Evolutionary conservation across 768 basidiomycete species (phyloP).

Genomic region (Xanthoconium stramineum): DNA sequence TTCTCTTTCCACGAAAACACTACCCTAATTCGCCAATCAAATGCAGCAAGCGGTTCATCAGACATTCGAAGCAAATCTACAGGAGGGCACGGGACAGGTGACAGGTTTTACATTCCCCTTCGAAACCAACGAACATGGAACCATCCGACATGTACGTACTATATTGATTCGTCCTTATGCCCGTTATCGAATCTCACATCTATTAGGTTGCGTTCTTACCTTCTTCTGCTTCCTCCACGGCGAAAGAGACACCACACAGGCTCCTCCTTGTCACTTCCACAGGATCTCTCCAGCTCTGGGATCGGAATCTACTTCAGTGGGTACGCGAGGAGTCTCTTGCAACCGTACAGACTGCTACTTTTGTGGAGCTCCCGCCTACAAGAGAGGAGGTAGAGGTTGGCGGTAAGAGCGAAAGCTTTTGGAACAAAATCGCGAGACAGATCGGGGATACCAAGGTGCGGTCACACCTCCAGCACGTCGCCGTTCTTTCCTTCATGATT

Average conservation of each 20-base stretch:
- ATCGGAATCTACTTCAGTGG: slow-evolving; percentile 61
- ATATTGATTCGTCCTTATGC: not conserved
- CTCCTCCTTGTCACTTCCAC: slow-evolving; percentile 66
- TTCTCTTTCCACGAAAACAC: not conserved
- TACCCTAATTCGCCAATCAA: not conserved
- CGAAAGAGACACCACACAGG: slow-evolving; percentile 35
- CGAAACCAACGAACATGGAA: slow-evolving; percentile 62
- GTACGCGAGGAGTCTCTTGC: slow-evolving; percentile 78
- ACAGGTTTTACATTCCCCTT: slow-evolving; percentile 61
- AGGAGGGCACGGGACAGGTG: slow-evolving; percentile 43
- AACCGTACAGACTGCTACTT: slow-evolving; percentile 56
- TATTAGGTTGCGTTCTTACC: slow-evolving; percentile 50
- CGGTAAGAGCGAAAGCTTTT: slow-evolving; percentile 41
- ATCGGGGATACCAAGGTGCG: slow-evolving; percentile 55
- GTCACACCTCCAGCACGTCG: not conserved
- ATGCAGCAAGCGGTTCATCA: slow-evolving; percentile 53
- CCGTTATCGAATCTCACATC: not conserved
- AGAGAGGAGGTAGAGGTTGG: slow-evolving; percentile 22
- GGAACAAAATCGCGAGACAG: slow-evolving; percentile 53
- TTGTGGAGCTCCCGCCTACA: slow-evolving; percentile 75
- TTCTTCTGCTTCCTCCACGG: slow-evolving; percentile 35
- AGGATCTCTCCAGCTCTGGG: slow-evolving; percentile 76
- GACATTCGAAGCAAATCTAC: slow-evolving; percentile 48
- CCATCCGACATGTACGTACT: slow-evolving; percentile 58
- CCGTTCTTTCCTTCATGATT: not conserved